Evolutionary conservation across 208 protist species (phyloP).

Genomic region (Herpetomonas tarakana): DNA sequence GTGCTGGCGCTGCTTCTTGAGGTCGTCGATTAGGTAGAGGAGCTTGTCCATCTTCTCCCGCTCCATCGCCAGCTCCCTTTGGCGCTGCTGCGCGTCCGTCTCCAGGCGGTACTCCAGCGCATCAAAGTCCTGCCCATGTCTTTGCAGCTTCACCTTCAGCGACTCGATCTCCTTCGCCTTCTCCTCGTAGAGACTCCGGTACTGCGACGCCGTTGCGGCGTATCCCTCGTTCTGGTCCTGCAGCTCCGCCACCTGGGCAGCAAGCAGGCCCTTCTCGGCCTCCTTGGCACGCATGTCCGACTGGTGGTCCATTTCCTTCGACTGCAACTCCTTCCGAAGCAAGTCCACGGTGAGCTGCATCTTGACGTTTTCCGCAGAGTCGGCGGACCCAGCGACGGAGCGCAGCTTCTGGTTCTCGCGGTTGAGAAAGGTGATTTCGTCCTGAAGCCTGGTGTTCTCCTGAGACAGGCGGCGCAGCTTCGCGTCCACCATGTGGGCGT

Average conservation of each 20-base stretch:
- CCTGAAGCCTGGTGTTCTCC: conserved; percentile 44
- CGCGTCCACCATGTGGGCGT: conserved; percentile 18
- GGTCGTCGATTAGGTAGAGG: conserved; percentile 25
- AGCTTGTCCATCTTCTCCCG: conserved; percentile 25
- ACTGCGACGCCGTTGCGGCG: conserved; percentile 39
- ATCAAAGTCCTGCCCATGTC: conserved; percentile 27
- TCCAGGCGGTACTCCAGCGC: conserved; percentile 29
- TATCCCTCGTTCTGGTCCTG: conserved; percentile 38
- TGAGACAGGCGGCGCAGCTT: conserved; percentile 28
- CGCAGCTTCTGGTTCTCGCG: conserved; percentile 47
- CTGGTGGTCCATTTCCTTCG: conserved; percentile 29
- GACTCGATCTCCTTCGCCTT: conserved; percentile 39
- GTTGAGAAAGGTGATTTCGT: conserved; percentile 45
- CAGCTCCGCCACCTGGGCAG: conserved; percentile 20
- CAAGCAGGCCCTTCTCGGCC: conserved; percentile 13
- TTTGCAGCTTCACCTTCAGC: conserved; percentile 29
- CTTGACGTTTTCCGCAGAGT: conserved; percentile 28
- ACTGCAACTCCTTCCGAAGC: conserved; percentile 33
- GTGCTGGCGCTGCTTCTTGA: conserved; percentile 44
- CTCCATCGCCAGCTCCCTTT: conserved; percentile 22
- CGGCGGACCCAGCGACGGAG: conserved; percentile 16
- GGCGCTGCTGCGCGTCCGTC: conserved; percentile 24
- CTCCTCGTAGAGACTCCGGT: conserved; percentile 41
- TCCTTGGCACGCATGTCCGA: conserved; percentile 10
- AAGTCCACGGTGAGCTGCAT: conserved; percentile 45